Conservation (phyloP, 768 basidiomycete genomes). For the Russula brevipes region DNA sequence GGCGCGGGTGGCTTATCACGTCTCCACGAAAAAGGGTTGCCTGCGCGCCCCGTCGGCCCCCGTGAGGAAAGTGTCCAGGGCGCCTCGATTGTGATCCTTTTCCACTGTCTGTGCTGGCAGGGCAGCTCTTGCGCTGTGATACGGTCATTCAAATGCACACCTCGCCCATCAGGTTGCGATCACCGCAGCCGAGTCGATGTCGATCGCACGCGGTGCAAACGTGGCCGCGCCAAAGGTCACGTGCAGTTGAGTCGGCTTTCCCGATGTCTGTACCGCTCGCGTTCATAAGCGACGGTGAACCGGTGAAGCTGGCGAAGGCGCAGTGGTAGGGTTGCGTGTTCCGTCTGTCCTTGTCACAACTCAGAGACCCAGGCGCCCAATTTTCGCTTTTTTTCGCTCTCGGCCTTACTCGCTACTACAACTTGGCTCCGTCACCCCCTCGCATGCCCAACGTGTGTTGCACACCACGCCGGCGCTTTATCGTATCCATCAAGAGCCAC, state of each 20-base stretch:
- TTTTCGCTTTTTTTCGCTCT: too few relatives aligned
- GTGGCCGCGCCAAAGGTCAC: neutral
- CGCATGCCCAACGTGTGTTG: constrained; percentile 2
- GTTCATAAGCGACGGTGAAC: too few relatives aligned
- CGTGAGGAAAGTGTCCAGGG: too few relatives aligned
- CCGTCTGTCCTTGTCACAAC: too few relatives aligned
- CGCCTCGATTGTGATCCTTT: too few relatives aligned
- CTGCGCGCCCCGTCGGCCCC: too few relatives aligned
- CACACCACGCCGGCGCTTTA: neutral
- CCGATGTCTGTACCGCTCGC: too few relatives aligned
- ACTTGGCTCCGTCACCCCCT: neutral
- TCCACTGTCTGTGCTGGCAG: neutral
- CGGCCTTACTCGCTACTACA: neutral
- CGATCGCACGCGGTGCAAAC: neutral
- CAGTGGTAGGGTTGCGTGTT: too few relatives aligned
- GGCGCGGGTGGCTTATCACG: too few relatives aligned
- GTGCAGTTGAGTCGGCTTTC: neutral
- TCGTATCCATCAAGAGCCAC: neutral
- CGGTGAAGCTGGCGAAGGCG: too few relatives aligned
- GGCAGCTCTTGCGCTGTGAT: neutral
- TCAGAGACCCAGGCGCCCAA: neutral
- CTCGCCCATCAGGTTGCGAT: neutral
- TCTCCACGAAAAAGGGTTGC: too few relatives aligned
- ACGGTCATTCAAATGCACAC: neutral
- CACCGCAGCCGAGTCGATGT: too few relatives aligned